Evolutionary conservation across 306 rosid genomes (phyloP), one percentile per base, ranked within the genome.

Genomic region (Geum urbanum): DNA sequence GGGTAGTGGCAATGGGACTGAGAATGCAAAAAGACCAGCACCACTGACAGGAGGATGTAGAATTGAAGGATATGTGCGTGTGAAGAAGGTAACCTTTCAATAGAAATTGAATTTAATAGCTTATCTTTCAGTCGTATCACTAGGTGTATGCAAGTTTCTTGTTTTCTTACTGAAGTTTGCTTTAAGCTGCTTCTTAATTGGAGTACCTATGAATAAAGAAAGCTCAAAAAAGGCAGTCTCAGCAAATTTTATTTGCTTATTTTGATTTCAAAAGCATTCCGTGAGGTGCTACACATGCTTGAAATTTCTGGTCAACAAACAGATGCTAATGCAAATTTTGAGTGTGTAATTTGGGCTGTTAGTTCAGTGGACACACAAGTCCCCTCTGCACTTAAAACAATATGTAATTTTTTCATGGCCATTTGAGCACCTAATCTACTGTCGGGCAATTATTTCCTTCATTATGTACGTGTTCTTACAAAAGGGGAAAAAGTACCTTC

Each of bases 21-120:
- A 46, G 37, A 75, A 67, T 77, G 45, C 78, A 22, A 92, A 90
- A 81, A 88, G 97, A 74, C 98, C 95, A 49, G 98, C 98, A 65
- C 98, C 98, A 72, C 72, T 82, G 67, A 51, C 97, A 6, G 96
- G 97, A 68, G 98, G 98, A 53, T 94, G 98, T 78, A 85, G 92
- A 74, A 72, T 94, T 66, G 98, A 90, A 79, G 98, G 98, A 75
- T 79, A 84, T 59, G 95, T 94, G 72, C 98, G 95, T 50, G 97
- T 91, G 73, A 94, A 94, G 83, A 94, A 94, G 96, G 98, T 90
- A 32, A 53, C 48, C 35, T 68, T 71, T 35, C 22, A 50, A 14
- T 24, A 5, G 45, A 51, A 7, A 44, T 47, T 35, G 63, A 56
- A 51, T 61, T 44, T 19, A 13, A 20, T 69, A 72, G 48, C 13